These are phyloP conservation scores for Aspergillus fumigatiaffinis DNA, from an alignment of 2,329 filamentous ascomycete species.

Conservation along the genomic window DNA sequence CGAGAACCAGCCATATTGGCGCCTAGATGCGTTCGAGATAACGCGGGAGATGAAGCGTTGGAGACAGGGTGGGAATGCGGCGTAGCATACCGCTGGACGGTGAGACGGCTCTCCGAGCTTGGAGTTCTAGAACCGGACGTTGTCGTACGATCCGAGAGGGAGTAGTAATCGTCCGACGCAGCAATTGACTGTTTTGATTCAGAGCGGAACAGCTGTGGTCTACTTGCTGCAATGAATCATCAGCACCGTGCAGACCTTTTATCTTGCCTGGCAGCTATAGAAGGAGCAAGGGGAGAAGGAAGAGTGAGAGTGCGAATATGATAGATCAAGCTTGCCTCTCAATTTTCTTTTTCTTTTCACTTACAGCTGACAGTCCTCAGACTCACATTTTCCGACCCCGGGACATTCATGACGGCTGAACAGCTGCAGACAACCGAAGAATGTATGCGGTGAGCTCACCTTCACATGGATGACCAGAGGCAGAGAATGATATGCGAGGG, in stretches of 20 bases:
- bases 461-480: slow-evolving; percentile 12
- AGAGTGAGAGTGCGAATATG: neutral
- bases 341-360: slow-evolving; percentile 9
- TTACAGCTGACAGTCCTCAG: slow-evolving; percentile 40
- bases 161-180: slow-evolving; percentile 49
- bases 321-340: neutral
- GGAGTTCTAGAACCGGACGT: slow-evolving; percentile 31
- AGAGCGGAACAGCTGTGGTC: slow-evolving; percentile 41
- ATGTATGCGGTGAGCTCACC: slow-evolving; percentile 16
- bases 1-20: slow-evolving; percentile 13
- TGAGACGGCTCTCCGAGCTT: slow-evolving; percentile 33
- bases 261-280: neutral
- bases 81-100: slow-evolving; percentile 42
- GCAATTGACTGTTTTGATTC: slow-evolving; percentile 45
- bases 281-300: neutral
- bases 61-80: slow-evolving; percentile 37
- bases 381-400: slow-evolving; percentile 21
- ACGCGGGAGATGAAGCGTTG: slow-evolving; percentile 25
- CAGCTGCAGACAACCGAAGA: slow-evolving; percentile 16
- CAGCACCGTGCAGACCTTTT: neutral
- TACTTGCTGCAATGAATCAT: slow-evolving; percentile 32
- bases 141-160: slow-evolving; percentile 39
- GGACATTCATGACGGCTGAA: slow-evolving; percentile 24
- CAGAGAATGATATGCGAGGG: slow-evolving; percentile 1
- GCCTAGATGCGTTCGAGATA: slow-evolving; percentile 24